Conservation (phyloP, 2,329 filamentous ascomycete genomes). For the Apiospora malaysiana region DNA sequence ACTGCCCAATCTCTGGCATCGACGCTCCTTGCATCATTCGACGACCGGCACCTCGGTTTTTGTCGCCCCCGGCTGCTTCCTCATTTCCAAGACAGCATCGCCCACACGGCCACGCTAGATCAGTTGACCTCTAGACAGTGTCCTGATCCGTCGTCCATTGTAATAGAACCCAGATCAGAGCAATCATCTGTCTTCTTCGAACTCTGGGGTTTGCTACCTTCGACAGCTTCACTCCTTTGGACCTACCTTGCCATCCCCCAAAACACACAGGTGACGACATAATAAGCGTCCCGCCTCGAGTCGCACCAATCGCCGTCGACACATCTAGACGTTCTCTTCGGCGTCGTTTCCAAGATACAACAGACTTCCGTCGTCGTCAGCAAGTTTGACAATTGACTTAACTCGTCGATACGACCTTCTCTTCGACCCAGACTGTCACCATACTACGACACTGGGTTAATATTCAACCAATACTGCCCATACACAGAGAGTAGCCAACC, state of each 20-base stretch:
- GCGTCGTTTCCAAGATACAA: conserved; percentile 6
- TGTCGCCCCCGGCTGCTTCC: background rate
- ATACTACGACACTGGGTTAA: conserved; percentile 24
- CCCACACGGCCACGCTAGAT: conserved; percentile 13
- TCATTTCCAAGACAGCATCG: conserved; percentile 17
- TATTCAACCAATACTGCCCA: conserved; percentile 33
- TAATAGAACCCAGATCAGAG: conserved; percentile 25
- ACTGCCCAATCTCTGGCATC: conserved; percentile 20
- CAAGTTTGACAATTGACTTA: conserved; percentile 5
- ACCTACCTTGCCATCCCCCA: background rate
- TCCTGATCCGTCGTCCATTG: conserved; percentile 24
- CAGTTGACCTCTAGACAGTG: conserved; percentile 24
- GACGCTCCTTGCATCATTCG: conserved; percentile 23
- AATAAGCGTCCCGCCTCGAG: conserved; percentile 22
- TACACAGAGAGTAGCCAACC: conserved; percentile 29
- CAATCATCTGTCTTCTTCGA: background rate
- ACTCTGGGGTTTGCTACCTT: conserved; percentile 26
- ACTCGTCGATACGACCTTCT: conserved; percentile 23
- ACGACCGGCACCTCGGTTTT: background rate
- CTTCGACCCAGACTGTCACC: conserved; percentile 21
- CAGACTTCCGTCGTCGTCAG: conserved; percentile 19
- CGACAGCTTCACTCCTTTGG: conserved; percentile 28
- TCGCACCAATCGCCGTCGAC: conserved; percentile 13
- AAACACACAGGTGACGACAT: conserved; percentile 22
- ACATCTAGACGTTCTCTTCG: background rate